Percentiles rank a stretch among this genome's conserved stretches.
Conservation (phyloP, 768 basidiomycete species). For the Trichaptum fuscoviolaceum region DNA sequence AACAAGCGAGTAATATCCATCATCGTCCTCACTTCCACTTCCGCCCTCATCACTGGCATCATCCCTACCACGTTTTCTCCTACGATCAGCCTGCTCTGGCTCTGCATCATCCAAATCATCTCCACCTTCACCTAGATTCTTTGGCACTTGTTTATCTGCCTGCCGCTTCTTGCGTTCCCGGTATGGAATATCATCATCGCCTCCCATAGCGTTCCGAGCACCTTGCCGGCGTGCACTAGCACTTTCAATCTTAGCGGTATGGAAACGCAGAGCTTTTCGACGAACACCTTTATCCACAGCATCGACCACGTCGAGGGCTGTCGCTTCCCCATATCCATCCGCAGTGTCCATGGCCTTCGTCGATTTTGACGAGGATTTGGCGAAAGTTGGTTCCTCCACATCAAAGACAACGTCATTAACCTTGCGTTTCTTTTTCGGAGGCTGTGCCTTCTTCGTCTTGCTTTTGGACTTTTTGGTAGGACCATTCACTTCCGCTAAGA, state of each 20-base stretch:
- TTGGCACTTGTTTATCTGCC: constrained; percentile 47
- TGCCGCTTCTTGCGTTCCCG: constrained; percentile 63
- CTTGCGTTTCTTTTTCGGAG: constrained; percentile 63
- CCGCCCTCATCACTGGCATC: constrained; percentile 33
- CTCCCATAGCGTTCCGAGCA: constrained; percentile 70
- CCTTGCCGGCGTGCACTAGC: constrained; percentile 69
- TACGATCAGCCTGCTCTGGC: constrained; percentile 29
- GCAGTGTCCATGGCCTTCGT: constrained; percentile 17
- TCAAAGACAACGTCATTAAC: constrained; percentile 51
- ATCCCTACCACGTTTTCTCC: constrained; percentile 26
- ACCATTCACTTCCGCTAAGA: constrained; percentile 32
- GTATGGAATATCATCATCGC: constrained; percentile 95
- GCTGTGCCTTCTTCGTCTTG: constrained; percentile 28
- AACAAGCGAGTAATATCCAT: constrained; percentile 90
- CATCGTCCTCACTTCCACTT: constrained; percentile 40
- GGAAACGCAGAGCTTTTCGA: constrained; percentile 84
- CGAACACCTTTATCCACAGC: constrained; percentile 78
- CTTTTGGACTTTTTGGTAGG: constrained; percentile 18
- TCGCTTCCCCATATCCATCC: constrained; percentile 72
- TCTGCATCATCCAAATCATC: constrained; percentile 62
- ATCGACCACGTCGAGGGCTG: constrained; percentile 63
- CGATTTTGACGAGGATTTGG: constrained; percentile 31
- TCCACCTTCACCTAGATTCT: constrained; percentile 48
- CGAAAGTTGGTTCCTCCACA: constrained; percentile 75
- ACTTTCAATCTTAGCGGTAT: constrained; percentile 86